A percentile compares a stretch with the other conserved stretches of the same genome.
These are phyloP conservation scores for Pyronema omphalodes DNA, from an alignment of 495 filamentous ascomycete genomes.

Conservation along the genomic window DNA sequence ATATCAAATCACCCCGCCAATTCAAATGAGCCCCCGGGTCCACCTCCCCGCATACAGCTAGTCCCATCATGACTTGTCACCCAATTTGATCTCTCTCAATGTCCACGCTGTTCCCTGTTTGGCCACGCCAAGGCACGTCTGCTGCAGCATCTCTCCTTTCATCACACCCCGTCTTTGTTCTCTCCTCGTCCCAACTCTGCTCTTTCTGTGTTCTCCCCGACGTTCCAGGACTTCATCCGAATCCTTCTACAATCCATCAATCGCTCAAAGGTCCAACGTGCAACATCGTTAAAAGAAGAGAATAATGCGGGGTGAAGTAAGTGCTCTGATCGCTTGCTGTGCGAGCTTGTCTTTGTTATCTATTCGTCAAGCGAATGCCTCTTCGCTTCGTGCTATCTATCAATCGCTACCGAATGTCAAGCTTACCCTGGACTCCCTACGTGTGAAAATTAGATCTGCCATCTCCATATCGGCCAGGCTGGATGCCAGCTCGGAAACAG, in stretches of 20 bases:
- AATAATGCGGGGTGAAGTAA: constrained; percentile 37
- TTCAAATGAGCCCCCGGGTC: too few relatives aligned
- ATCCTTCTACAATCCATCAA: background rate
- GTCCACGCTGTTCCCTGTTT: background rate
- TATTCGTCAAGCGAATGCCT: background rate
- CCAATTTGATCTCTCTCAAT: too few relatives aligned
- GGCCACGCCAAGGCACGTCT: background rate
- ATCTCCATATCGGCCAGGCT: constrained; percentile 86
- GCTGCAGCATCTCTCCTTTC: background rate
- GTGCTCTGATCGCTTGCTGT: constrained; percentile 8
- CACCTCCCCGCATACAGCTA: too few relatives aligned
- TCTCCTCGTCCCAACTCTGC: constrained; percentile 1
- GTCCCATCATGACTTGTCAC: too few relatives aligned
- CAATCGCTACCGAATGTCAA: background rate
- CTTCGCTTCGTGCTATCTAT: background rate
- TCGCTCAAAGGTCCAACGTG: background rate
- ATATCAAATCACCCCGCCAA: too few relatives aligned
- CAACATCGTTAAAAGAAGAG: too few relatives aligned
- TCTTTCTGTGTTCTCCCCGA: background rate
- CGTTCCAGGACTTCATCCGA: background rate
- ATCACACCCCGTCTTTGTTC: background rate
- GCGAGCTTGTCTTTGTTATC: too few relatives aligned
- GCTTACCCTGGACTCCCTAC: constrained; percentile 3
- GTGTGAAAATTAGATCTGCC: constrained; percentile 43
- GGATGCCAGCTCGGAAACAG: constrained; percentile 85